Evolutionary conservation across 495 filamentous ascomycete species (phyloP), one percentile per base, ranked within the genome.

Genomic region (Penicillium roqueforti): DNA sequence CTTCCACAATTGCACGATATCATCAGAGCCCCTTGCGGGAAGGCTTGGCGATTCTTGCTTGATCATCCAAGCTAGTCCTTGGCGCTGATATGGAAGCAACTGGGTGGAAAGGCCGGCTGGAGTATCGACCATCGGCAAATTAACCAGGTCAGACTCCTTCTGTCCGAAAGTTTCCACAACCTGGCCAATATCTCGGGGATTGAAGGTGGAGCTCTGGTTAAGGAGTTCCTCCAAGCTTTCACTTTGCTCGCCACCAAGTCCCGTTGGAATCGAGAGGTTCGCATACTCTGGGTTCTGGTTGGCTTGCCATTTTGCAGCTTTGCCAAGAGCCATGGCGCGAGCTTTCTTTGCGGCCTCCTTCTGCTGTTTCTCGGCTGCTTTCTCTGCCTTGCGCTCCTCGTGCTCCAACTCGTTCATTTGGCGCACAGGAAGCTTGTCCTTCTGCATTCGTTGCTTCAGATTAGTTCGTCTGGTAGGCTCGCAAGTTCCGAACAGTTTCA

Each of bases 1-100:
- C 66, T 87, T 89, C 92, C 92, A 97, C 10, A 96, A 69, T 68
- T 96, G 91, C 5, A 90, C 86, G 14, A 86, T 71, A 8, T 88
- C 81, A 11, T 76, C 73, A 1, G 84, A 83, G 1, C 80, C 83
- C n/a, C 66, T 56, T 1, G 71, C 51, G 5, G 92, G 89, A 22
- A 89, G 73, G 13, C 71, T 60, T 0, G 89, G 89, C 22, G 77
- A 80, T 64, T 97, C 92, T 59, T 87, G 87, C 25, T 80, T 73
- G 13, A 84, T 77, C 76, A 97, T 79, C 92, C 92, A 97, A 38
- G 83, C 84, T 25, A 97, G 77, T 7, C 89, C 91, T 69, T 91
- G 75, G 55, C 88, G 84, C 59, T 97, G 92, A 62, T 92, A 93
- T 5, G 88, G 86, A 38, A 96, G 77, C 25, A 97, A 68, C 38